Percentiles rank a stretch among this genome's conserved stretches.
phyloP scores from a whole-genome alignment of 257 asterid species.

The Apocynum venetum region DNA sequence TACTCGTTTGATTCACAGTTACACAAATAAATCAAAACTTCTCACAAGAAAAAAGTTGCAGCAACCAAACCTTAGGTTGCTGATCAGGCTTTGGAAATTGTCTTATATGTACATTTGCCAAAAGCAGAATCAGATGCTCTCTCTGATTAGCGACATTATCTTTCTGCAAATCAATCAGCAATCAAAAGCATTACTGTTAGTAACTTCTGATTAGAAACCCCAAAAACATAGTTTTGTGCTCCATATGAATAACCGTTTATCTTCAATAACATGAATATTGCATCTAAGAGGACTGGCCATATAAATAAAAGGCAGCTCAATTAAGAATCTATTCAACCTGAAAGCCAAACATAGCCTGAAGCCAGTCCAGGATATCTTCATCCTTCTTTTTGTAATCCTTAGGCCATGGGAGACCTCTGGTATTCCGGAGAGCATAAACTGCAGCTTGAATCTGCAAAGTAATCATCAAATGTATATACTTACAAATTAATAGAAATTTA shows the following conservation, averaged over 20 bases:
- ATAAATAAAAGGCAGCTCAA: background rate
- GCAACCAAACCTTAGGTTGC: slow-evolving; percentile 77
- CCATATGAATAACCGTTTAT: background rate
- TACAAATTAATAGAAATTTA: slow-evolving; percentile 12
- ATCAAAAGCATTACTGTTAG: slow-evolving; percentile 7
- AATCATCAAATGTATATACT: slow-evolving; percentile 13
- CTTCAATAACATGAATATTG: background rate
- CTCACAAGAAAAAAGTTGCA: slow-evolving; percentile 2
- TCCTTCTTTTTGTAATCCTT: slow-evolving; percentile 95
- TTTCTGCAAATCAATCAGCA: slow-evolving; percentile 57
- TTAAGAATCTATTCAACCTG: slow-evolving; percentile 50
- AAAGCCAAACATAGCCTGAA: slow-evolving; percentile 98
- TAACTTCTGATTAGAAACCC: background rate
- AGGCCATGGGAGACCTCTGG: slow-evolving; percentile 99
- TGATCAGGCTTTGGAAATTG: slow-evolving; percentile 98
- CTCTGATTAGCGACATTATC: slow-evolving; percentile 93
- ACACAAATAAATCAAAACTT: background rate
- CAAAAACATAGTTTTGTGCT: background rate
- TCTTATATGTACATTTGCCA: slow-evolving; percentile 96
- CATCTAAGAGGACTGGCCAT: slow-evolving; percentile 5
- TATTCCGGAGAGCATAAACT: slow-evolving; percentile 82
- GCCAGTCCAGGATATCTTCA: slow-evolving; percentile 99
- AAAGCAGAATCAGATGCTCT: slow-evolving; percentile 95
- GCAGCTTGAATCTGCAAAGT: slow-evolving; percentile 86
- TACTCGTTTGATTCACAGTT: background rate